Base-by-base conservation (phyloP, 2,329 filamentous ascomycete species). In the Colletotrichum brevisporum region DNA sequence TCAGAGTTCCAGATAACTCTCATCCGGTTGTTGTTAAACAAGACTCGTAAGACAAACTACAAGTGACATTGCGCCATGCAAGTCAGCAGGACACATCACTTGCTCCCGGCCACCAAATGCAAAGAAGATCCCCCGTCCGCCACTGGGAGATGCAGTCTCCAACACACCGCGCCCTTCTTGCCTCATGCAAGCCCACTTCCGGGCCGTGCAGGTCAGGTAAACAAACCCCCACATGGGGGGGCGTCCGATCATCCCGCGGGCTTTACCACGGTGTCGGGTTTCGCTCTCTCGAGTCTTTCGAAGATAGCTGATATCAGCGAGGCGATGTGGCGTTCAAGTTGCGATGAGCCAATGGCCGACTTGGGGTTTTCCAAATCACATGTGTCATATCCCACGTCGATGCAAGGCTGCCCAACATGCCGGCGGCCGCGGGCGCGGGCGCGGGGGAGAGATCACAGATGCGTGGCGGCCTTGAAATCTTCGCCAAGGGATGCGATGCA, bases 341-440 rank as follows among this genome's bases (percentile, higher is more conserved):
- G 48, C 58, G 27, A 56, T 52, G 21, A 47, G 18, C 58, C 24
- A 70, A 52, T 55, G 16, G 31, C 75, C 5, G n/a, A 15, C n/a
- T 55, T 26, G 24, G 5, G 27, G 27, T 6, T 9, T 8, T 12
- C 9, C 24, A 24, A 5, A 55, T 55, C 31, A 8, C 9, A 21
- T 43, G 16, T 16, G 27, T n/a, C 54, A 55, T 65, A n/a, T 16
- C 48, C 13, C 41, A 48, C 51, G 10, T 2, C 6, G 6, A 31
- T 31, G 27, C 27, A 31, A 9, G 27, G 6, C 27, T 9, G 27
- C 27, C 27, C 9, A 10, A 31, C 27, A 2, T 5, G 6, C 27
- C 9, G 27, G 27, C 27, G 27, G 27, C 27, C 27, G 27, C 27
- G 27, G 5, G 27, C 2, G 31, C 6, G 31, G 31, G 27, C 27